phyloP scores from a whole-genome alignment of 495 filamentous ascomycete species.

The Penicillium alfredii region DNA sequence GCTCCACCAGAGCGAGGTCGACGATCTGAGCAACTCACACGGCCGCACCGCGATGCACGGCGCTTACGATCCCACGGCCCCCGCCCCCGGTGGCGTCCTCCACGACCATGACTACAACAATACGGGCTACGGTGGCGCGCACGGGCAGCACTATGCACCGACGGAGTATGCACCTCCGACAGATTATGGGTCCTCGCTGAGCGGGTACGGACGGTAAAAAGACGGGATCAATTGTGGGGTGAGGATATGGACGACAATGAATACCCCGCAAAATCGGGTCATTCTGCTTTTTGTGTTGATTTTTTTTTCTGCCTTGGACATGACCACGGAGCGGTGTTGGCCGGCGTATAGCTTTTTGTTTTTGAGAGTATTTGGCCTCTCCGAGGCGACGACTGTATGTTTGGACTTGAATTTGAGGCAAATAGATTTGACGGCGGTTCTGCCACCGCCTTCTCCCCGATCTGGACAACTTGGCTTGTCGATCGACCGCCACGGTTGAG shows the following conservation, averaged over 20 bases:
- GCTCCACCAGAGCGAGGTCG: conserved; percentile 41
- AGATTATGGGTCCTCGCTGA: conserved; percentile 19
- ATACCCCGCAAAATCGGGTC: conserved; percentile 20
- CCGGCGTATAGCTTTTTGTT: conserved; percentile 26
- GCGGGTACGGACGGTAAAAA: conserved; percentile 24
- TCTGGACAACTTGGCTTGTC: too few species aligned
- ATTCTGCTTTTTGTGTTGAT: too few species aligned
- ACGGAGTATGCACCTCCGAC: conserved; percentile 22
- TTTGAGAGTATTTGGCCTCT: conserved; percentile 14
- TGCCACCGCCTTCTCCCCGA: too few species aligned
- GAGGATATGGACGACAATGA: conserved; percentile 14
- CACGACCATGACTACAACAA: conserved; percentile 34
- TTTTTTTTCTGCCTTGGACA: conserved; percentile 23
- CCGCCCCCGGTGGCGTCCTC: conserved; percentile 25
- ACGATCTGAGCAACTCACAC: conserved; percentile 35
- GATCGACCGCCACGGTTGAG: too few species aligned
- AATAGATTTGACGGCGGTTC: too few species aligned
- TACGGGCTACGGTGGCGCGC: conserved; percentile 42
- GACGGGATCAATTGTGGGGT: conserved; percentile 1
- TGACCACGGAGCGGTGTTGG: conserved; percentile 37
- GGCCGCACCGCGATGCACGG: conserved; percentile 33
- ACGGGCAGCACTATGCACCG: conserved; percentile 36
- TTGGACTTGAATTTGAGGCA: too few species aligned
- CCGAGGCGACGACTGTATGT: too few species aligned
- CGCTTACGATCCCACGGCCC: conserved; percentile 36